phyloP scores from a whole-genome alignment of 805 yeast species.

The Candida alai region DNA sequence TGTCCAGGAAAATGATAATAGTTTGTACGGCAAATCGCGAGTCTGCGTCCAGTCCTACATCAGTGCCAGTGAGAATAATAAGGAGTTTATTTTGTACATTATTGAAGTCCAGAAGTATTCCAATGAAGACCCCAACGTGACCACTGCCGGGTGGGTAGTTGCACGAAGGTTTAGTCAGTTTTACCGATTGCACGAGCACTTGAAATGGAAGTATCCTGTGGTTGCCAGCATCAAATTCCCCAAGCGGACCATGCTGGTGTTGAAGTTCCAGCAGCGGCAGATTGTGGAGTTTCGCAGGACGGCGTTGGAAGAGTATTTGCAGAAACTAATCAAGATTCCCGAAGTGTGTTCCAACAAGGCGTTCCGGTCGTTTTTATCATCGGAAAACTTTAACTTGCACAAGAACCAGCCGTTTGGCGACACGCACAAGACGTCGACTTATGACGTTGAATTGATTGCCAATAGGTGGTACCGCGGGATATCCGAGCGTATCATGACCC shows the following conservation, averaged over 20 bases:
- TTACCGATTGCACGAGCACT: constrained; percentile 61
- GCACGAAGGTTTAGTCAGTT: constrained; percentile 88
- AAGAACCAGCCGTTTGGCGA: constrained; percentile 25
- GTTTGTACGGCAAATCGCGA: constrained; percentile 63
- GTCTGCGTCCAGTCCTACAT: constrained; percentile 53
- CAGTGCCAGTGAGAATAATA: constrained; percentile 52
- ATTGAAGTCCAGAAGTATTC: constrained; percentile 64
- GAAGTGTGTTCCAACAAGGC: constrained; percentile 70
- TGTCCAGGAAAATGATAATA: constrained; percentile 78
- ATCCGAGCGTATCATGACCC: constrained; percentile 13
- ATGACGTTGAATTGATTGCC: constrained; percentile 28
- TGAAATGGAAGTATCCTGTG: constrained; percentile 47
- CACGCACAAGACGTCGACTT: constrained; percentile 10
- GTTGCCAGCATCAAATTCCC: constrained; percentile 53
- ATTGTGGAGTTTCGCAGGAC: constrained; percentile 61
- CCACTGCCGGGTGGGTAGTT: constrained; percentile 82
- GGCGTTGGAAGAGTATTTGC: constrained; percentile 61
- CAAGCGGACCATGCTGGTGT: constrained; percentile 54
- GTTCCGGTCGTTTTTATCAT: constrained; percentile 73
- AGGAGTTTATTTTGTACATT: constrained; percentile 65
- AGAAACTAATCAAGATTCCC: constrained; percentile 52
- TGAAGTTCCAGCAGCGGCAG: constrained; percentile 64
- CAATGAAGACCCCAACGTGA: constrained; percentile 37
- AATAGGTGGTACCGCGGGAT: constrained; percentile 31
- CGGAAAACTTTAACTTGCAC: constrained; percentile 50